Conservation (phyloP, 1,284 basidiomycete genomes). For the Polyporus tsugae region DNA sequence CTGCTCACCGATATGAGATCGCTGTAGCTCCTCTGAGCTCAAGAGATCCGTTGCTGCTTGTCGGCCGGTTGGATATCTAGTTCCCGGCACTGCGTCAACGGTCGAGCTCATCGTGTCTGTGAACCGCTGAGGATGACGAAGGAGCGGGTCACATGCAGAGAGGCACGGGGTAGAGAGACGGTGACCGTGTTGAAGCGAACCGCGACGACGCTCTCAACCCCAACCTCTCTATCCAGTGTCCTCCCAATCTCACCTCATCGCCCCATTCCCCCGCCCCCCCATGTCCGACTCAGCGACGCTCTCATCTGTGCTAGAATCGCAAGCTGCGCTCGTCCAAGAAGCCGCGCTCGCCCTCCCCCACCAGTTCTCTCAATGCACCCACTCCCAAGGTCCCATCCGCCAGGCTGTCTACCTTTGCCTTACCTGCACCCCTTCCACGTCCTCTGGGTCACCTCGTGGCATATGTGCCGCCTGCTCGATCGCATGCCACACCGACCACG, state of each 20-base stretch:
- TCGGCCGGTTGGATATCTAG: neutral
- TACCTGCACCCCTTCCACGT: constrained; percentile 58
- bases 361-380: constrained; percentile 78
- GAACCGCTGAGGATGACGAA: neutral
- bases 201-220: neutral
- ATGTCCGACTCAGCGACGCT: constrained; percentile 37
- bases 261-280: neutral
- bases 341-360: constrained; percentile 79
- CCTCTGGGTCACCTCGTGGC: constrained; percentile 42
- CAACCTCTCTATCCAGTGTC: neutral
- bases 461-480: constrained; percentile 84
- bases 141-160: constrained; percentile 28
- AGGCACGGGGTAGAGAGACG: neutral
- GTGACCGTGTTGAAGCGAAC: constrained; percentile 2
- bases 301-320: constrained; percentile 56
- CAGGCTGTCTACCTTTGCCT: constrained; percentile 82
- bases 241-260: neutral
- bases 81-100: too few relatives aligned
- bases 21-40: neutral
- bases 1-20: neutral
- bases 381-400: constrained; percentile 62
- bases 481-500: constrained; percentile 82
- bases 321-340: constrained; percentile 67
- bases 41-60: neutral
- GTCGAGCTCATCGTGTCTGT: constrained; percentile 5